Percentiles rank a stretch among this genome's conserved stretches.
phyloP scores from a whole-genome alignment of 305 asterid species.

The Fraxinus baroniana region DNA sequence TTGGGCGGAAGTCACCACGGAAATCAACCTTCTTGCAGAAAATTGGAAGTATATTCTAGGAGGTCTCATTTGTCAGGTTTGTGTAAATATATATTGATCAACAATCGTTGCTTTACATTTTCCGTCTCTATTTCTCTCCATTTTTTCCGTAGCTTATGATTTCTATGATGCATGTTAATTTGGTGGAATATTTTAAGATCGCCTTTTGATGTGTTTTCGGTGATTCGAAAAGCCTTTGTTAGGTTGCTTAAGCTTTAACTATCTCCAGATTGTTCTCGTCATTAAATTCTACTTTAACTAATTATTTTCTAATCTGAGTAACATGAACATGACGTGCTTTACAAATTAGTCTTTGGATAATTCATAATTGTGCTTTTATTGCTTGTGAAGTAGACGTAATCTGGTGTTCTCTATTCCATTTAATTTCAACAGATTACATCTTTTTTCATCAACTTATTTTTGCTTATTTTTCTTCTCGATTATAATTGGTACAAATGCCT shows the following conservation, averaged over 20 bases:
- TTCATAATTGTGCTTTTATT: neutral
- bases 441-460: neutral
- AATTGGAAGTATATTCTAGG: too few relatives aligned
- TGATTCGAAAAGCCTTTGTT: neutral
- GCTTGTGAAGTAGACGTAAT: neutral
- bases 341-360: neutral
- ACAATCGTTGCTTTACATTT: neutral
- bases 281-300: neutral
- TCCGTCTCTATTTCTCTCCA: too few relatives aligned
- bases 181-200: neutral
- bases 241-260: neutral
- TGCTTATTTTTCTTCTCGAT: neutral
- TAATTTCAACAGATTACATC: neutral
- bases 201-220: neutral
- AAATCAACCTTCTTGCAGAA: too few relatives aligned
- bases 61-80: slow-evolving; percentile 50
- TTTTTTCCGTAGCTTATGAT: neutral
- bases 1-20: too few relatives aligned
- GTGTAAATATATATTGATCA: neutral
- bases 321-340: neutral
- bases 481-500: neutral
- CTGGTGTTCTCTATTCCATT: neutral
- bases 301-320: neutral
- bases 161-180: neutral
- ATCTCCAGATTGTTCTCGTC: neutral